These are phyloP conservation scores for Phytophthora colocasiae DNA, from an alignment of 352 stramenopile genomes.

Conservation along the genomic window DNA sequence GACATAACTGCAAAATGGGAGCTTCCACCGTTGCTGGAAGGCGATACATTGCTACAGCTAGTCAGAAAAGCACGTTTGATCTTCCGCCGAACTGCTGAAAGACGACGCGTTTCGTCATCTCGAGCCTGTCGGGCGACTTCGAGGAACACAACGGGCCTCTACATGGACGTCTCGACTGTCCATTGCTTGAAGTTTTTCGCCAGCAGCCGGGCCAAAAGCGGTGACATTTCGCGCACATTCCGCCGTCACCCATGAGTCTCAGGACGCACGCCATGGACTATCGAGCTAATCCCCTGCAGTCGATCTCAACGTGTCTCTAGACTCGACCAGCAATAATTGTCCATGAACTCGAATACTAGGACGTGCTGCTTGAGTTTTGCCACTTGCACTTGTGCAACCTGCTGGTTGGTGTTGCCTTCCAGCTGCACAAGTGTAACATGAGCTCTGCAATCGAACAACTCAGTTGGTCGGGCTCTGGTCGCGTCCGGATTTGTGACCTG, in stretches of 20 bases:
- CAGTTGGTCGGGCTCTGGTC: conserved; percentile 27
- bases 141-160: background rate
- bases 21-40: background rate
- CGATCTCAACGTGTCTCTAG: background rate
- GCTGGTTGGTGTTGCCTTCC: conserved; percentile 8
- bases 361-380: no score
- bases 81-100: conserved; percentile 21
- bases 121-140: background rate
- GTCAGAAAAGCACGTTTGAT: conserved; percentile 25
- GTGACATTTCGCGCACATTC: conserved; percentile 27
- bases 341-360: background rate
- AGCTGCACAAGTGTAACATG: conserved; percentile 7
- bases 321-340: background rate
- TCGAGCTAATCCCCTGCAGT: background rate
- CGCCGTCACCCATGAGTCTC: conserved; percentile 9
- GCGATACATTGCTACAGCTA: conserved; percentile 10
- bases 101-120: conserved; percentile 14
- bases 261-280: conserved; percentile 8
- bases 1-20: background rate
- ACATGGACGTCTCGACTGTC: conserved; percentile 19
- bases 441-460: conserved; percentile 29
- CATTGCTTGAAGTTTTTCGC: conserved; percentile 33
- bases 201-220: no score
- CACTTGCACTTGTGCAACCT: conserved; percentile 8
- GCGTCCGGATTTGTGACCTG: conserved; percentile 17